phyloP scores from a whole-genome alignment of 1,284 basidiomycete species.

The Ceratobasidium sp. region DNA sequence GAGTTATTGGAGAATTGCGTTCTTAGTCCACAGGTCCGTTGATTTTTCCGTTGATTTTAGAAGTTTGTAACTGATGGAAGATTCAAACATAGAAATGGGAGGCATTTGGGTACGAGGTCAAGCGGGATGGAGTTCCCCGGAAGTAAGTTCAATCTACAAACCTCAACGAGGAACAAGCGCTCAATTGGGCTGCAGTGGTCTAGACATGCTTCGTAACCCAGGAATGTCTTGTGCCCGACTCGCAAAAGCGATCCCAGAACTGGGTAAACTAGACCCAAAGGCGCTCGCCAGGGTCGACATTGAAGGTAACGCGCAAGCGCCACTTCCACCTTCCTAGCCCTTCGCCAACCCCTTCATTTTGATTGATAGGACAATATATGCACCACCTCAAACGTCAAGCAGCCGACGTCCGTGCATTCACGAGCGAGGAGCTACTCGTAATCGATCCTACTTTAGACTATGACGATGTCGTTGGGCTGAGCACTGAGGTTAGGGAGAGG shows the following conservation, averaged over 20 bases:
- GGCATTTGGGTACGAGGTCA: conserved; percentile 67
- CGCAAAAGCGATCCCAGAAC: conserved; percentile 66
- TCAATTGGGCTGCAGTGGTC: conserved; percentile 77
- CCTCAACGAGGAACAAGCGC: background rate
- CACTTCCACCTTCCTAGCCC: conserved; percentile 47
- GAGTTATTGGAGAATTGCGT: conserved; percentile 64
- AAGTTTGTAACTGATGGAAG: background rate
- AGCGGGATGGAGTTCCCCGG: conserved; percentile 70
- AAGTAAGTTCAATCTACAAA: conserved; percentile 60
- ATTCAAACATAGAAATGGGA: conserved; percentile 69
- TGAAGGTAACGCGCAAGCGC: conserved; percentile 66
- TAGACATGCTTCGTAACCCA: conserved; percentile 78
- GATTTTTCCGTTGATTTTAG: background rate
- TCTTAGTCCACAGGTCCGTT: conserved; percentile 72
- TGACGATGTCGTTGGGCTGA: conserved; percentile 72
- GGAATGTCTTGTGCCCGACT: conserved; percentile 67
- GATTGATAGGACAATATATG: conserved; percentile 67
- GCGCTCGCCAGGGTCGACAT: conserved; percentile 75
- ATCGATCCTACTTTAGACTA: conserved; percentile 83
- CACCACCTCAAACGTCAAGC: conserved; percentile 76
- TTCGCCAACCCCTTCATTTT: conserved; percentile 16
- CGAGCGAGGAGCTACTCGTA: conserved; percentile 78
- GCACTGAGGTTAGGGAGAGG: conserved; percentile 80
- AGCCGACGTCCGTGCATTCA: conserved; percentile 81
- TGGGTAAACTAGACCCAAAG: conserved; percentile 66